Conservation (phyloP, 2,329 filamentous ascomycete species). For the Paraconiothyrium sp. region DNA sequence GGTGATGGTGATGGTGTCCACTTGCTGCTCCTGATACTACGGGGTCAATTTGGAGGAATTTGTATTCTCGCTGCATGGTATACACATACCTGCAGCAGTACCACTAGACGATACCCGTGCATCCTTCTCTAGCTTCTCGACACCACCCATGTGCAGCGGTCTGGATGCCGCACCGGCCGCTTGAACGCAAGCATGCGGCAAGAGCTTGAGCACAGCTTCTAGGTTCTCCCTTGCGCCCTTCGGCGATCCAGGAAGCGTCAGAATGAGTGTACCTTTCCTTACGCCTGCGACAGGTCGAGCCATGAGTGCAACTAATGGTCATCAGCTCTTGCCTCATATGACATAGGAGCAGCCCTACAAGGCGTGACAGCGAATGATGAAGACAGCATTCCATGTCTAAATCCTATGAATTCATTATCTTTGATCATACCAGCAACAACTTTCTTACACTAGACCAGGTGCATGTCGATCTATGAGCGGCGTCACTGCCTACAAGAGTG, state of each 20-base stretch:
- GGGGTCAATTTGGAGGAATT: slow-evolving; percentile 9
- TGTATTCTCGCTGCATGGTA: neutral
- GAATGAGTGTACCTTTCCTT: slow-evolving; percentile 79
- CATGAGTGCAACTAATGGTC: slow-evolving; percentile 86
- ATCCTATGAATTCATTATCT: slow-evolving; percentile 22
- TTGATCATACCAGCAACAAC: neutral
- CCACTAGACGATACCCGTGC: slow-evolving; percentile 63
- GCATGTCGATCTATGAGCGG: slow-evolving; percentile 85
- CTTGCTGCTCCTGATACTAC: slow-evolving; percentile 33
- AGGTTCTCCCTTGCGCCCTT: slow-evolving; percentile 96
- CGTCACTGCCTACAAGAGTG: slow-evolving; percentile 70
- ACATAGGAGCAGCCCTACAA: slow-evolving; percentile 69
- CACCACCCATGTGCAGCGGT: slow-evolving; percentile 78
- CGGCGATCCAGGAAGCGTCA: slow-evolving; percentile 92
- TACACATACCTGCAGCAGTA: slow-evolving; percentile 26
- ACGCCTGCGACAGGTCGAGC: slow-evolving; percentile 91
- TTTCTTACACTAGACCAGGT: slow-evolving; percentile 78
- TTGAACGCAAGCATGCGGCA: slow-evolving; percentile 95
- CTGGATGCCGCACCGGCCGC: slow-evolving; percentile 85
- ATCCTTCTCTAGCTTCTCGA: slow-evolving; percentile 84
- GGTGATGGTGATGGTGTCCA: slow-evolving; percentile 55
- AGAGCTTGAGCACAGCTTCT: slow-evolving; percentile 83
- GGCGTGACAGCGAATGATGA: slow-evolving; percentile 86
- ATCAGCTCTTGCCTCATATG: slow-evolving; percentile 25
- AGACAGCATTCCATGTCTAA: slow-evolving; percentile 88